Evolutionary conservation across 208 protist genomes (phyloP), one percentile per base, ranked within the genome.

Genomic region (Trypanosoma cruzi): DNA sequence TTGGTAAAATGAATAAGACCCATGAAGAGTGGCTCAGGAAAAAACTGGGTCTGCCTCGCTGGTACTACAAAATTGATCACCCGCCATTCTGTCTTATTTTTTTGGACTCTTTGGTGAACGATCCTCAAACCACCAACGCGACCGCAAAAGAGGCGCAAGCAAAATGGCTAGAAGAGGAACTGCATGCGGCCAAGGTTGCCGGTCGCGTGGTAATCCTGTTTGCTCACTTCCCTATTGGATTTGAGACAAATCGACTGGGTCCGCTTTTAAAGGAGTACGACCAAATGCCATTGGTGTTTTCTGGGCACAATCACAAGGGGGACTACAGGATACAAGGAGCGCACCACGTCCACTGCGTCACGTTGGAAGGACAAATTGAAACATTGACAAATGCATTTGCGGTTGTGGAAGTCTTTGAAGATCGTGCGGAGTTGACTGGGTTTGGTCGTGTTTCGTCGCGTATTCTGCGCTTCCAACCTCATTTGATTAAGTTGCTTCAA

Each of bases 271-370:
- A 54, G 26, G 10, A 16, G 44, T 71, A 75, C 40, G 68, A 75
- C 29, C 67, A 80, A 29, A 76, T 80, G 60, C 44, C 68, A 24
- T 59, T 69, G 29, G 22, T 70, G 22, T 80, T 80, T 57, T 65
- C 64, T 54, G 75, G 75, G 28, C 75, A 80, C 49, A 63, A 80
- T 50, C 75, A 80, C 61, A 77, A 64, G 29, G 75, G 75, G 26
- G 62, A 67, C 29, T 80, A 80, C 61, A 32, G 34, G 6, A 42
- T 63, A 6, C 75, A 80, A 31, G 75, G 69, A 4, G 31, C 50
- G 28, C 64, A 69, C 24, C 56, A 34, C 26, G 68, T 69, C 8
- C 75, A 80, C 49, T 71, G 57, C 28, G 52, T 80, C 20, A 80
- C 68, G 14, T 31, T 80, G 13, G 32, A 67, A 18, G 75, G 69